Evolutionary conservation across 2,329 filamentous ascomycete species (phyloP), one percentile per base, ranked within the genome.

Genomic region (Penicillium sp.): DNA sequence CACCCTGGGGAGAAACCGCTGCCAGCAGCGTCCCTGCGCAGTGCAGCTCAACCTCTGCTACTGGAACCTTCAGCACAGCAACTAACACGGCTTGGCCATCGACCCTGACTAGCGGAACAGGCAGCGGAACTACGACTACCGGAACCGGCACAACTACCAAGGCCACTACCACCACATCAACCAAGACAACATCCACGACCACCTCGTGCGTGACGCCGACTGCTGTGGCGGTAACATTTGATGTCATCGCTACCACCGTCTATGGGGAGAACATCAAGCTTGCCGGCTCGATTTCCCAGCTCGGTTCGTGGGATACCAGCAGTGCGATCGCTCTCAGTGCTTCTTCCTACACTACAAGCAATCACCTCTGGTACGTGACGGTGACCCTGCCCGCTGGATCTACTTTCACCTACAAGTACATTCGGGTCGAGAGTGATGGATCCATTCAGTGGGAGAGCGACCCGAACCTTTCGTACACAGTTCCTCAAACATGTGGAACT

Each of bases 221-320:
- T 2, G 31, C 40, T 1, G 82, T 88, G 9, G 75, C 81, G 1
- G 83, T 91, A 14, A 86, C 83, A 0, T 90, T 91, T 69, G 77
- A 84, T 42, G 82, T 81, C 55, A 67, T 79, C 0, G 84, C 80
- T 10, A 78, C 75, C 1, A 91, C 88, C 0, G 63, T 63, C 1
- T 85, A 71, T 48, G 88, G 88, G 4, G 80, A 91, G 70, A 86
- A 79, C 11, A 80, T 92, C 66, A 87, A 86, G 68, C 71, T 92
- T 9, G 78, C 82, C 0, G 89, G 89, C 10, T 84, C 80, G 54
- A 79, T 81, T 47, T 65, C 77, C 0, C 74, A 80, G 22, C 81
- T 92, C 13, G 89, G 88, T 9, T 77, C 67, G 60, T 91, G 88
- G 88, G 75, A 85, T 56, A 76, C 81, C 0, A 66, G 55, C 48